A percentile compares a stretch with the other conserved stretches of the same genome.
Evolutionary conservation across 1,284 basidiomycete species (phyloP).

Genomic region (Cutaneotrichosporon dermatis): DNA sequence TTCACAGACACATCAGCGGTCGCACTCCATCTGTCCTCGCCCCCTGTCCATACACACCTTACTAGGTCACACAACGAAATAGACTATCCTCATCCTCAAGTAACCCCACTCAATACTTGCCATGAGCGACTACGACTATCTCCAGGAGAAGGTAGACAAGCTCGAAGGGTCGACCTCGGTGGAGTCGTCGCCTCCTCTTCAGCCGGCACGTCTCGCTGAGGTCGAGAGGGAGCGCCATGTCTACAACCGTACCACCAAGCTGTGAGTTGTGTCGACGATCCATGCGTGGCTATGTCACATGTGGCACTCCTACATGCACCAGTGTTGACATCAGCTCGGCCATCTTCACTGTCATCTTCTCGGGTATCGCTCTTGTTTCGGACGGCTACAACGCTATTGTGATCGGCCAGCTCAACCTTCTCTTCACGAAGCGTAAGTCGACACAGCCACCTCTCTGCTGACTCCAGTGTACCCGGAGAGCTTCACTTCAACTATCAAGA

Average conservation of each 20-base stretch:
- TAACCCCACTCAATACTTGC: too few species aligned
- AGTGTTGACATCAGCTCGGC: slow-evolving; percentile 9
- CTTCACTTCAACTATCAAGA: slow-evolving; percentile 24
- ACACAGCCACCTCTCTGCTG: neutral
- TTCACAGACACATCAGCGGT: too few species aligned
- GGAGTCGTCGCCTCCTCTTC: neutral
- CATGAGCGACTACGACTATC: neutral
- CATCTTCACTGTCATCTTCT: slow-evolving; percentile 9
- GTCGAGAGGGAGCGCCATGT: slow-evolving; percentile 12
- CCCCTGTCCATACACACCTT: too few species aligned
- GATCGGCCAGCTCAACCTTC: slow-evolving; percentile 17
- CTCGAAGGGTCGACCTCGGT: neutral
- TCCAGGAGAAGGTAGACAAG: slow-evolving; percentile 5
- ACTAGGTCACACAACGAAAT: too few species aligned
- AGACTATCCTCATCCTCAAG: too few species aligned
- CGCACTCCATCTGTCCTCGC: too few species aligned
- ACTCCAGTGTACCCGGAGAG: slow-evolving; percentile 22
- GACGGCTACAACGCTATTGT: slow-evolving; percentile 34
- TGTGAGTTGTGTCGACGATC: neutral
- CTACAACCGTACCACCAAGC: slow-evolving; percentile 14
- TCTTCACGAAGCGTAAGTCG: slow-evolving; percentile 10
- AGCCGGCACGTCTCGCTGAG: slow-evolving; percentile 11
- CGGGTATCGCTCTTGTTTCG: slow-evolving; percentile 22
- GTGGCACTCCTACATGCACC: too few species aligned
- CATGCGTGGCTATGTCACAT: too few species aligned